Evolutionary conservation across 2,329 filamentous ascomycete genomes (phyloP).

Genomic region (Pseudopyrenochaeta lycopersici): DNA sequence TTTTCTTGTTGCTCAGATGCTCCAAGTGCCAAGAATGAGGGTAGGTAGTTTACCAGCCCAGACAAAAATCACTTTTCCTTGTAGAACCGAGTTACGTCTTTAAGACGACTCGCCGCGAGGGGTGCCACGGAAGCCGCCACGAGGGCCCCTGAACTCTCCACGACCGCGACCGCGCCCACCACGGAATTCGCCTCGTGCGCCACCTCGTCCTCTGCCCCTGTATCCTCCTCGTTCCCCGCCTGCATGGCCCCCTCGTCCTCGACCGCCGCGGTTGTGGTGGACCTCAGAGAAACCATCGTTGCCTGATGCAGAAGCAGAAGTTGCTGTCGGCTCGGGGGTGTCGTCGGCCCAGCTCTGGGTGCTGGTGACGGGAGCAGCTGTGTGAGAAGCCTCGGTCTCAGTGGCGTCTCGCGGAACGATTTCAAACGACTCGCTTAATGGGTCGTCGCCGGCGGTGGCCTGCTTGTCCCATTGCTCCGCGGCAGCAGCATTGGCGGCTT

Average conservation of each 20-base stretch:
- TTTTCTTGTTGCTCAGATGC: constrained; percentile 37
- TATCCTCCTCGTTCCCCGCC: constrained; percentile 62
- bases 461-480: constrained; percentile 73
- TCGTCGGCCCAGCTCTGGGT: constrained; percentile 87
- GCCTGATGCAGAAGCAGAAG: constrained; percentile 43
- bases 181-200: constrained; percentile 48
- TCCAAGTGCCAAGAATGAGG: constrained; percentile 22
- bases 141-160: constrained; percentile 55
- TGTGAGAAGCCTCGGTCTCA: constrained; percentile 75
- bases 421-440: constrained; percentile 74
- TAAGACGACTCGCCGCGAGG: constrained; percentile 40
- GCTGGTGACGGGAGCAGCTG: constrained; percentile 63
- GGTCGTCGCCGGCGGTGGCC: constrained; percentile 56
- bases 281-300: constrained; percentile 79
- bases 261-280: constrained; percentile 53
- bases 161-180: constrained; percentile 54
- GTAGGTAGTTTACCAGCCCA: constrained; percentile 21
- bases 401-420: constrained; percentile 75
- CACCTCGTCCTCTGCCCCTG: constrained; percentile 62
- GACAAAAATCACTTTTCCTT: constrained; percentile 9
- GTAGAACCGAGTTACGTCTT: background rate
- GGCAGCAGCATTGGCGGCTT: constrained; percentile 62
- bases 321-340: constrained; percentile 53
- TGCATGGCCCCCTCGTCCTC: constrained; percentile 58
- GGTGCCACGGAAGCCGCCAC: constrained; percentile 48